A percentile compares a stretch with the other conserved stretches of the same genome.
Evolutionary conservation across 2,329 filamentous ascomycete genomes (phyloP).

Genomic region (Leptoxyphium fumago): DNA sequence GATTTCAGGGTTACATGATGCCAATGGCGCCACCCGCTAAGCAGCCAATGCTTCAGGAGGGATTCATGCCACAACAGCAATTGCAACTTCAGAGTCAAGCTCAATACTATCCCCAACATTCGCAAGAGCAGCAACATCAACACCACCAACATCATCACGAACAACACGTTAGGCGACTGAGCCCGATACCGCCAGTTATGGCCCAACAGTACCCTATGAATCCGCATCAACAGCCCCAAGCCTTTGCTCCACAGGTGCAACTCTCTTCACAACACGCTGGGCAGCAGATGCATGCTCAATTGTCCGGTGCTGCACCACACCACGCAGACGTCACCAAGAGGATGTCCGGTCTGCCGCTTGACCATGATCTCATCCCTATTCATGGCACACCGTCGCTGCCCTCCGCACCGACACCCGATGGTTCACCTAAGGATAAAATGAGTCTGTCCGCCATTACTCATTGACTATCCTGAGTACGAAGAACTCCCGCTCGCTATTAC

Average conservation of each 20-base stretch:
- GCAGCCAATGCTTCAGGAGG: slow-evolving; percentile 19
- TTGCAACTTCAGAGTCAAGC: slow-evolving; percentile 11
- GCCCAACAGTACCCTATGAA: slow-evolving; percentile 4
- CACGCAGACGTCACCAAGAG: not conserved
- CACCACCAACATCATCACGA: slow-evolving; percentile 3
- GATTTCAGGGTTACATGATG: slow-evolving; percentile 10
- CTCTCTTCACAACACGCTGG: not conserved
- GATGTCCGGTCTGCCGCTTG: slow-evolving; percentile 8
- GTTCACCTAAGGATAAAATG: slow-evolving; percentile 24
- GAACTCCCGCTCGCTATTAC: no score
- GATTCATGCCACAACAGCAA: slow-evolving; percentile 17
- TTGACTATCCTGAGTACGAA: slow-evolving; percentile 3
- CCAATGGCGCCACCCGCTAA: slow-evolving; percentile 10
- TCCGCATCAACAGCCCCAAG: slow-evolving; percentile 3
- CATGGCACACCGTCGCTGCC: slow-evolving; percentile 11
- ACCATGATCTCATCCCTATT: slow-evolving; percentile 11
- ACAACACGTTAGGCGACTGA: slow-evolving; percentile 1
- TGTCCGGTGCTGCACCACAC: not conserved
- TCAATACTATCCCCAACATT: slow-evolving; percentile 12
- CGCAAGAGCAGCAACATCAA: slow-evolving; percentile 13
- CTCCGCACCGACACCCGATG: slow-evolving; percentile 15
- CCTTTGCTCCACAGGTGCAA: slow-evolving; percentile 2
- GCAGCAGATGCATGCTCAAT: not conserved
- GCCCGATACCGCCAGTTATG: not conserved
- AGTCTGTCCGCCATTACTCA: slow-evolving; percentile 23